These are phyloP conservation scores for Eudorina sp. DNA, from an alignment of 139 green algal genomes.

Conservation along the genomic window DNA sequence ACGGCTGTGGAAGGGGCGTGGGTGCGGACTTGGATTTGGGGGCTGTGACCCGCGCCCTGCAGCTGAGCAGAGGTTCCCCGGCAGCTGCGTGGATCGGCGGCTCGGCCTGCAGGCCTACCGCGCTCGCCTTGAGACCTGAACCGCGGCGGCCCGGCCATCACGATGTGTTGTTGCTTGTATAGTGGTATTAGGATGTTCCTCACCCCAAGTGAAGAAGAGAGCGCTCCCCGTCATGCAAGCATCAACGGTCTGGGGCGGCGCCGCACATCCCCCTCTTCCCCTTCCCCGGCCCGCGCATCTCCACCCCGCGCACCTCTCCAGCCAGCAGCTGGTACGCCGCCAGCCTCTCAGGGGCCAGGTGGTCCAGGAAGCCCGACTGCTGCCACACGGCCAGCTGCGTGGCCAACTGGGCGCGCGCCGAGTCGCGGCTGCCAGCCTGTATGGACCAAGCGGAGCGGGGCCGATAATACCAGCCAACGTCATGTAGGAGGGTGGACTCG, in stretches of 20 bases:
- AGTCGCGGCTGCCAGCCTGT: constrained; percentile 22
- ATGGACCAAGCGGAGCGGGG: too few relatives aligned
- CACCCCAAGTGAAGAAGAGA: too few relatives aligned
- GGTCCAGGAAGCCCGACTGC: constrained; percentile 48
- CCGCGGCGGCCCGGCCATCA: too few relatives aligned
- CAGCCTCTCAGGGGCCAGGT: constrained; percentile 63
- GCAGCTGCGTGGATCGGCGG: too few relatives aligned
- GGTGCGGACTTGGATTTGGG: constrained; percentile 32
- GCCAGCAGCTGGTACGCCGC: constrained; percentile 80
- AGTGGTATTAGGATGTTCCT: too few relatives aligned
- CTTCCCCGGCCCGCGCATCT: background rate
- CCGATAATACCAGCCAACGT: too few relatives aligned
- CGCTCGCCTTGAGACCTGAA: too few relatives aligned
- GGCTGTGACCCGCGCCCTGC: constrained; percentile 25
- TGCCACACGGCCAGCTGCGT: constrained; percentile 80
- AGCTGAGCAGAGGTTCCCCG: background rate
- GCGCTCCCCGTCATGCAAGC: too few relatives aligned
- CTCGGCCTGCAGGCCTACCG: too few relatives aligned
- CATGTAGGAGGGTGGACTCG: too few relatives aligned
- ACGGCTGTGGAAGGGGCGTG: too few relatives aligned
- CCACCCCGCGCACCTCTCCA: constrained; percentile 60
- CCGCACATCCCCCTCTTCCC: background rate
- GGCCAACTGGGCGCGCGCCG: constrained; percentile 42
- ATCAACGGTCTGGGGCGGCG: background rate
- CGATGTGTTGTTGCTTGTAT: too few relatives aligned